A percentile compares a stretch with the other conserved stretches of the same genome.
Evolutionary conservation across 208 protist genomes (phyloP).

Genomic region (Crithidia mellificae): DNA sequence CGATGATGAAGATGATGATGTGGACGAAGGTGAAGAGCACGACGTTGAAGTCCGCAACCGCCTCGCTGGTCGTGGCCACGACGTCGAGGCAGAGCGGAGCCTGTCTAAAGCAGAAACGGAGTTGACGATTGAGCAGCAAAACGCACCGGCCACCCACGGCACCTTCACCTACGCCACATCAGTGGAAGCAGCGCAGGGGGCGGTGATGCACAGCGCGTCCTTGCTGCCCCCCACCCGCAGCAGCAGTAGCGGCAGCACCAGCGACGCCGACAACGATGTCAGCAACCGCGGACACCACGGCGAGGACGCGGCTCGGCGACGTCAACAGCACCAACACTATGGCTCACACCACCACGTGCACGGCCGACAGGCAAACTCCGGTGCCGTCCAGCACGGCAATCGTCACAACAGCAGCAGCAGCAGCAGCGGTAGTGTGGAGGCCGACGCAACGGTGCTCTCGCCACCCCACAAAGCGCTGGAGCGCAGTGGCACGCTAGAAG

Average conservation of each 20-base stretch:
- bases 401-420: not conserved
- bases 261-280: not conserved
- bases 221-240: constrained; percentile 26
- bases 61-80: too few relatives aligned
- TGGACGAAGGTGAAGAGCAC: not conserved
- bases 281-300: too few relatives aligned
- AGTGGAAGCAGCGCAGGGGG: constrained; percentile 17
- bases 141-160: constrained; percentile 6
- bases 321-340: too few relatives aligned
- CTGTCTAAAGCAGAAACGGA: constrained; percentile 1
- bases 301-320: too few relatives aligned
- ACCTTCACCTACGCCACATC: constrained; percentile 15
- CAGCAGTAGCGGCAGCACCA: constrained; percentile 21
- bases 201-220: constrained; percentile 23
- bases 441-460: not conserved
- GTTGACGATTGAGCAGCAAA: constrained; percentile 22
- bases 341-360: not conserved
- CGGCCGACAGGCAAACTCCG: too few relatives aligned
- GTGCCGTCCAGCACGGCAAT: too few relatives aligned
- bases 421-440: not conserved
- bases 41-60: too few relatives aligned
- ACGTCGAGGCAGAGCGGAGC: not conserved
- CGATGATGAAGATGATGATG: not conserved
- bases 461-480: not conserved
- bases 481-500: constrained; percentile 16